phyloP scores from a whole-genome alignment of 768 basidiomycete genomes.

The Paxillus rubicundulus region DNA sequence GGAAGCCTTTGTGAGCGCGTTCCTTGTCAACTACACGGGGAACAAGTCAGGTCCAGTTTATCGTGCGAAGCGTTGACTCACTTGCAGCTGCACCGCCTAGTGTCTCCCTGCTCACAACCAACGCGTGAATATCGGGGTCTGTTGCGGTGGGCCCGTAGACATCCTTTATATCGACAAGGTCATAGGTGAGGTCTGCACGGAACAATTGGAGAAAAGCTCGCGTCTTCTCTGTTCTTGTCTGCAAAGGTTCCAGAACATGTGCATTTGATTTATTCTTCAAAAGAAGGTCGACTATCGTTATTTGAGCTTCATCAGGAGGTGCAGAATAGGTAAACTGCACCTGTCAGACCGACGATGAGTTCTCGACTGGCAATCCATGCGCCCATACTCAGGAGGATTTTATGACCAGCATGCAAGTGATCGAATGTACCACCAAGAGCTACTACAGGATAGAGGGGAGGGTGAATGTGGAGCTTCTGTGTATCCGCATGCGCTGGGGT shows the following conservation, averaged over 20 bases:
- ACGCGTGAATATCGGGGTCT: slow-evolving; percentile 85
- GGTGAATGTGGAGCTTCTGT: not conserved
- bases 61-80: slow-evolving; percentile 39
- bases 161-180: slow-evolving; percentile 75
- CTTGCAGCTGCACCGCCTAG: slow-evolving; percentile 69
- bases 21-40: slow-evolving; percentile 55
- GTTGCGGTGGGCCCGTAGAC: slow-evolving; percentile 89
- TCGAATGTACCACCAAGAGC: slow-evolving; percentile 96
- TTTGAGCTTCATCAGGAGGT: slow-evolving; percentile 8
- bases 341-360: slow-evolving; percentile 88
- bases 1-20: slow-evolving; percentile 54
- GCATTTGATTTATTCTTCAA: slow-evolving; percentile 69
- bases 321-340: slow-evolving; percentile 37
- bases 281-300: slow-evolving; percentile 58
- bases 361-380: slow-evolving; percentile 77
- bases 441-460: slow-evolving; percentile 57
- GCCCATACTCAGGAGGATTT: slow-evolving; percentile 91
- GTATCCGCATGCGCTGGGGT: not conserved
- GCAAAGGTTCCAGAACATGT: slow-evolving; percentile 62
- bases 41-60: not conserved
- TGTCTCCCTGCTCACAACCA: slow-evolving; percentile 92
- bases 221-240: slow-evolving; percentile 53
- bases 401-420: slow-evolving; percentile 96
- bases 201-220: slow-evolving; percentile 71
- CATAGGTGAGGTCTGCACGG: slow-evolving; percentile 58